Conservation (phyloP, 2,329 filamentous ascomycete species). For the Xylariaceae sp. region DNA sequence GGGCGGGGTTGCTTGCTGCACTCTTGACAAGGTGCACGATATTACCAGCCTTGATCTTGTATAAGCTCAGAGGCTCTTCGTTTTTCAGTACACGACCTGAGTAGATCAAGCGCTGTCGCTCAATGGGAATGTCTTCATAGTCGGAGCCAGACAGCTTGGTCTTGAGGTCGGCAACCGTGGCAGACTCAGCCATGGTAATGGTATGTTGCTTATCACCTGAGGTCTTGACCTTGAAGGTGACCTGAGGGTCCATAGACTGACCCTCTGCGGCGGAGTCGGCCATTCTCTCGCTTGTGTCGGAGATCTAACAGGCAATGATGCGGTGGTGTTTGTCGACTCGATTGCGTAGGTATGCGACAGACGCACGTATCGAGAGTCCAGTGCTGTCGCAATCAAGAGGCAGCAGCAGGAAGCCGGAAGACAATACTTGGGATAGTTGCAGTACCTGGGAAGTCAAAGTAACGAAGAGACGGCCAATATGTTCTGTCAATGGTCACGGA, state of each 20-base stretch:
- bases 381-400: too few species aligned
- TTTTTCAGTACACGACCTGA: conserved; percentile 97
- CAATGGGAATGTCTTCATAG: conserved; percentile 79
- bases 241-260: conserved; percentile 59
- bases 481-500: too few species aligned
- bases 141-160: conserved; percentile 76
- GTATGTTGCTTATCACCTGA: conserved; percentile 83
- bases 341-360: too few species aligned
- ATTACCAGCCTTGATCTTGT: conserved; percentile 95
- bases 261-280: conserved; percentile 56
- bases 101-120: conserved; percentile 94
- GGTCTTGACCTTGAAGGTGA: conserved; percentile 98
- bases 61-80: conserved; percentile 74
- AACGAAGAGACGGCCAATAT: too few species aligned
- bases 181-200: conserved; percentile 72
- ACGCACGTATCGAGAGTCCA: too few species aligned
- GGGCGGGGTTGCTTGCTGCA: conserved; percentile 74
- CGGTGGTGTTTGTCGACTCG: too few species aligned
- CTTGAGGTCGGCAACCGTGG: conserved; percentile 83
- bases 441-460: too few species aligned
- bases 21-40: conserved; percentile 97
- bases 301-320: too few species aligned
- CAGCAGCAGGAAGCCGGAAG: too few species aligned
- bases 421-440: too few species aligned
- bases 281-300: conserved; percentile 40